Base-by-base conservation (phyloP, 257 asterid species). In the Scutellaria barbata region DNA sequence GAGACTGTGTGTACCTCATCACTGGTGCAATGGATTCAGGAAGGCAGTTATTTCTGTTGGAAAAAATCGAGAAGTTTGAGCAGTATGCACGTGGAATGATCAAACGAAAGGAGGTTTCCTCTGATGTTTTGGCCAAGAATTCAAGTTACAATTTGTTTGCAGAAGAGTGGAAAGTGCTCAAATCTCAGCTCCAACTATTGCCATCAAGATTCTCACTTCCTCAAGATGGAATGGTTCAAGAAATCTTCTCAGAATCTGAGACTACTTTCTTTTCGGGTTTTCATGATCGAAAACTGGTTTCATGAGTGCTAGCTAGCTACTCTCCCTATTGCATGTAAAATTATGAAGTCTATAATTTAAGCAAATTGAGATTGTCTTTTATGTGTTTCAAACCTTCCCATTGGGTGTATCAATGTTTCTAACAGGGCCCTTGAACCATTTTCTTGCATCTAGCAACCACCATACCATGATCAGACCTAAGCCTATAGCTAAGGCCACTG, bases 61-160 rank as follows among this genome's bases (percentile, higher is more conserved):
- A 81, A 55, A 85, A 81, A 60, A 78, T 90, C 14, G 83, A 73
- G 43, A 74, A 66, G 75, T 92, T 90, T 60, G 91, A 92, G 40
- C 77, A 81, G 45, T 90, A 92, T 72, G 92, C 97, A 1, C 65
- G 65, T 14, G 75, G 67, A 45, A 68, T 90, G 95, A 77, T 92
- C 16, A 85, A 83, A 45, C 84, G 82, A 72, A 92, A 86, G 79
- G 98, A 88, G 81, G 92, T 92, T 35, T 92, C 97, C 6, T 39
- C 37, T 11, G 97, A 92, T 79, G 98, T 92, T 30, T 59, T 92
- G 60, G 92, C 92, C 0, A 81, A 78, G 63, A 84, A 92, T 71
- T 92, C 98, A 1, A 92, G 96, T 83, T 92, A 86, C 83, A 88
- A 35, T 73, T 45, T 81, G 87, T 92, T 88, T 74, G 78, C 45